Evolutionary conservation across 106 monocot genomes (phyloP).

Genomic region (Dioscorea dumetorum): DNA sequence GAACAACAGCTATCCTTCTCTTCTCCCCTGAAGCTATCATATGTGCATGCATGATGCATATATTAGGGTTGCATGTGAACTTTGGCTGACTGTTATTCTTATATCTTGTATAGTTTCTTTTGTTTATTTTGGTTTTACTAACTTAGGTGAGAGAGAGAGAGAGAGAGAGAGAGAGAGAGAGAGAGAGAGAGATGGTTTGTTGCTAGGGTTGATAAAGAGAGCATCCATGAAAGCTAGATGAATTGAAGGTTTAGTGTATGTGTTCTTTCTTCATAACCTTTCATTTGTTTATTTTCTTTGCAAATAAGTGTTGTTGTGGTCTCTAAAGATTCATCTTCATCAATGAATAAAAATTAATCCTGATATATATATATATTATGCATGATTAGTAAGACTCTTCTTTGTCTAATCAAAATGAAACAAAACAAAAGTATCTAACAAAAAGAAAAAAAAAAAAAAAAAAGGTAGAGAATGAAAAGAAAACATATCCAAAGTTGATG

Average conservation of each 20-base stretch:
- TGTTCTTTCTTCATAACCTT: not conserved
- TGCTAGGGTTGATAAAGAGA: not conserved
- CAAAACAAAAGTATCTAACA: too few species aligned
- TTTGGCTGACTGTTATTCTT: not conserved
- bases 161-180: not conserved
- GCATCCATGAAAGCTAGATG: not conserved
- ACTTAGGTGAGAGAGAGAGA: constrained; percentile 10
- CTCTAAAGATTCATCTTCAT: not conserved
- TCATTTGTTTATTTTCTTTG: not conserved
- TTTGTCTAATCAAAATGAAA: too few species aligned
- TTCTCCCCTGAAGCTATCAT: not conserved
- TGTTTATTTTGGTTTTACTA: constrained; percentile 1
- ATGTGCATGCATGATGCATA: not conserved
- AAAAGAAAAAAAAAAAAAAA: too few species aligned
- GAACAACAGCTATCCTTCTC: not conserved
- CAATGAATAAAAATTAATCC: too few species aligned
- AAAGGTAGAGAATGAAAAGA: too few species aligned
- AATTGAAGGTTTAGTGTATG: not conserved
- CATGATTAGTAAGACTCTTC: too few species aligned
- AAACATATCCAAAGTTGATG: too few species aligned
- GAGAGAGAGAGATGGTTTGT: not conserved
- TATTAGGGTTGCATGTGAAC: not conserved
- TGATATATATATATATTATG: too few species aligned
- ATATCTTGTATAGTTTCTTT: constrained; percentile 1
- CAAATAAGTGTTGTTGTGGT: not conserved